phyloP scores from a whole-genome alignment of 352 stramenopile genomes.

The Sclerospora graminicola region DNA sequence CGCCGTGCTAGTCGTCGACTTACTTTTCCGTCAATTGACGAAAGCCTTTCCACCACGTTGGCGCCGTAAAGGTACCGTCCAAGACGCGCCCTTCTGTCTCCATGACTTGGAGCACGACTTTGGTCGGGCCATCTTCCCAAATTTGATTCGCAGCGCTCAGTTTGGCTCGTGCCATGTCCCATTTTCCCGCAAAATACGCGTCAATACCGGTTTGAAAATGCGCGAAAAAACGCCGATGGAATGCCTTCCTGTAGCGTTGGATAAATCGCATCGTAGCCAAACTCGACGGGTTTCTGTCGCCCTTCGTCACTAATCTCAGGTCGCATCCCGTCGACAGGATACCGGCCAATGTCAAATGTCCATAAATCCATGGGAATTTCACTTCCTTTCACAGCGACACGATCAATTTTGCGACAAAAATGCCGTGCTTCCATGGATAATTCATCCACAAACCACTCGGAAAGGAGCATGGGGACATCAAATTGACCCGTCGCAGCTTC shows the following conservation, averaged over 20 bases:
- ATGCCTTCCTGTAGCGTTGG: slow-evolving; percentile 75
- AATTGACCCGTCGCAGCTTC: slow-evolving; percentile 95
- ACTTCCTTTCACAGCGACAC: slow-evolving; percentile 94
- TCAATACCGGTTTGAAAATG: slow-evolving; percentile 89
- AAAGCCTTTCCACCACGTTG: slow-evolving; percentile 87
- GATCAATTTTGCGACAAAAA: slow-evolving; percentile 91
- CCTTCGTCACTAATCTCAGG: slow-evolving; percentile 45
- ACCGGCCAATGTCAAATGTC: slow-evolving; percentile 89
- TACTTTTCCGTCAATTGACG: no score
- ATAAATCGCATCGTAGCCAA: no score
- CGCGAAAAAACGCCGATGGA: slow-evolving; percentile 80
- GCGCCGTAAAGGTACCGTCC: slow-evolving; percentile 63
- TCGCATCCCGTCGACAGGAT: slow-evolving; percentile 39
- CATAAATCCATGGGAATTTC: slow-evolving; percentile 91
- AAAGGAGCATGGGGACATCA: slow-evolving; percentile 90
- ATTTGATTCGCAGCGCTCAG: slow-evolving; percentile 91
- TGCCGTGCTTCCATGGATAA: slow-evolving; percentile 53
- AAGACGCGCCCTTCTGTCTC: slow-evolving; percentile 71
- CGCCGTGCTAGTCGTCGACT: no score
- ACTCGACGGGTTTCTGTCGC: slow-evolving; percentile 81
- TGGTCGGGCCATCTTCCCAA: slow-evolving; percentile 77
- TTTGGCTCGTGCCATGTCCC: no score
- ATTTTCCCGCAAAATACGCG: no score
- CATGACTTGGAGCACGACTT: slow-evolving; percentile 89
- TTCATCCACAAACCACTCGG: no score